These are phyloP conservation scores for Talaromyces atroroseus DNA, from an alignment of 2,329 filamentous ascomycete species.

Conservation along the genomic window DNA sequence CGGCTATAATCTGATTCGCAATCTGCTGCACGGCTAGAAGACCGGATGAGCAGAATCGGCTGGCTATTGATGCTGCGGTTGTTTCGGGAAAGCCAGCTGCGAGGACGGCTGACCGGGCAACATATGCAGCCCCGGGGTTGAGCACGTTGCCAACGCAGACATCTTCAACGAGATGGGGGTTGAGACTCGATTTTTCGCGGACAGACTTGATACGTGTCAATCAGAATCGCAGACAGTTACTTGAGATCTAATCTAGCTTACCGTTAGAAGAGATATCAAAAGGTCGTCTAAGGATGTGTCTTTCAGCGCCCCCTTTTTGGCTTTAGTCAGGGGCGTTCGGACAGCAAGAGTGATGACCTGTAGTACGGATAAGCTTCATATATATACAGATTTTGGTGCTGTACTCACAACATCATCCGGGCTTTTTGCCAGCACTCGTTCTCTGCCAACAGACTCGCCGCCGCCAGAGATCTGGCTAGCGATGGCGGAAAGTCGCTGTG, in stretches of 20 bases:
- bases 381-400: not conserved
- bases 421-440: slow-evolving; percentile 31
- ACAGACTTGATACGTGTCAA: slow-evolving; percentile 50
- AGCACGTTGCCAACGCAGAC: slow-evolving; percentile 83
- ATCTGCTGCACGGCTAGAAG: slow-evolving; percentile 86
- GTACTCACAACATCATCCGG: slow-evolving; percentile 36
- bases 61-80: slow-evolving; percentile 73
- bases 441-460: slow-evolving; percentile 25
- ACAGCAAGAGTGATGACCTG: slow-evolving; percentile 39
- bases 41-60: slow-evolving; percentile 86
- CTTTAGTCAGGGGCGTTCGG: slow-evolving; percentile 36
- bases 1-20: slow-evolving; percentile 79
- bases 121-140: slow-evolving; percentile 80
- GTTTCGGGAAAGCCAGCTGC: slow-evolving; percentile 80
- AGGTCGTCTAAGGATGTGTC: slow-evolving; percentile 34
- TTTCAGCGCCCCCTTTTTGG: slow-evolving; percentile 36
- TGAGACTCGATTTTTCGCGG: slow-evolving; percentile 76
- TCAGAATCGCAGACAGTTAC: not conserved
- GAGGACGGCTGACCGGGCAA: slow-evolving; percentile 79
- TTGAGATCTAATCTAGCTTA: slow-evolving; percentile 14
- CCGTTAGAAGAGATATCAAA: slow-evolving; percentile 33
- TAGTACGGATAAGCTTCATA: not conserved
- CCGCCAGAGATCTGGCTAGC: slow-evolving; percentile 34
- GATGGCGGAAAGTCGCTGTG: slow-evolving; percentile 38
- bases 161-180: slow-evolving; percentile 81